Percentiles rank a stretch among this genome's conserved stretches.
These are phyloP conservation scores for Nicotiana otophora DNA, from an alignment of 257 asterid genomes.

Conservation along the genomic window DNA sequence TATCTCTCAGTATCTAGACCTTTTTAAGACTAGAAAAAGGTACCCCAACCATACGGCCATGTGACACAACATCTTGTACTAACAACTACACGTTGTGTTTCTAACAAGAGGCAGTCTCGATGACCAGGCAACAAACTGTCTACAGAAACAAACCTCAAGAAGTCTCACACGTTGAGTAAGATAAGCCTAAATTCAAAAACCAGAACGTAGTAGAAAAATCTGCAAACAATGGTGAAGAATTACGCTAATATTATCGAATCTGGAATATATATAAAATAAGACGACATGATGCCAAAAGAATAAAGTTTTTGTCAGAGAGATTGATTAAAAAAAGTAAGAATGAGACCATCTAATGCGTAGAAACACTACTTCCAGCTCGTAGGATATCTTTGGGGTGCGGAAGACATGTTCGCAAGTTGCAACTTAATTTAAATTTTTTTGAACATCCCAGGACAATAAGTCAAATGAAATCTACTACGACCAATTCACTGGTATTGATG, in stretches of 20 bases:
- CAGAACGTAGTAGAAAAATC: background rate
- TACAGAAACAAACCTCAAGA: background rate
- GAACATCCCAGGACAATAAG: background rate
- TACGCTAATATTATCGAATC: background rate
- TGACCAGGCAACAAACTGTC: background rate
- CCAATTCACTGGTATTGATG: background rate
- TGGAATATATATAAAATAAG: background rate
- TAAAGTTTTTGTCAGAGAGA: background rate
- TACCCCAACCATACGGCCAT: background rate
- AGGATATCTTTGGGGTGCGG: background rate
- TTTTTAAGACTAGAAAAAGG: background rate
- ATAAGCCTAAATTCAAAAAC: background rate
- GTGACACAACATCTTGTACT: background rate
- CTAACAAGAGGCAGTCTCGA: background rate
- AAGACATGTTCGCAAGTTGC: background rate
- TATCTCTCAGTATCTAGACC: background rate
- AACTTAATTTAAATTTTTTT: background rate
- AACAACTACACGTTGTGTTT: background rate
- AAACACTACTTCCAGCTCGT: background rate
- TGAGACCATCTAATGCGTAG: background rate
- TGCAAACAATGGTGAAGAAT: background rate
- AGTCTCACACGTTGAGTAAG: background rate
- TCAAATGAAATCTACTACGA: background rate
- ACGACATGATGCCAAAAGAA: background rate
- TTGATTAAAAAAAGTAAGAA: background rate